Evolutionary conservation across 2,329 filamentous ascomycete species (phyloP), one percentile per base, ranked within the genome.

Genomic region (Aspergillus amoenus): DNA sequence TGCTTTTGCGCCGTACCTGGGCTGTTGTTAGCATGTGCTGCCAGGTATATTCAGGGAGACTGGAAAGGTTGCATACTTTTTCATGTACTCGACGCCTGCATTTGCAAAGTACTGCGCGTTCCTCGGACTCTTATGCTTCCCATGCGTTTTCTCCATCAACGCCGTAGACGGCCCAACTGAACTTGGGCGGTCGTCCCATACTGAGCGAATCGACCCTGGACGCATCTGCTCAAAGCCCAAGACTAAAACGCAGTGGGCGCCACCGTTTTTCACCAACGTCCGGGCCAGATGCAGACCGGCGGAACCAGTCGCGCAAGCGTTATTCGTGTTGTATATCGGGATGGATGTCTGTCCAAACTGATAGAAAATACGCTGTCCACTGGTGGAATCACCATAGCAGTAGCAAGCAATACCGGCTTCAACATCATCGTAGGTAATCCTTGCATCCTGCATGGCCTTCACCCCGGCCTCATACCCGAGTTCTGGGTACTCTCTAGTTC

Each of bases 151-250:
- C 56, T 83, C 85, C 90, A 96, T 93, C 84, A 96, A 91, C 71
- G 83, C 80, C 43, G 80, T 80, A 0, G 87, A 84, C 3, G 88
- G 90, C 37, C 86, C 88, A 0, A 85, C 88, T 2, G 93, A 92
- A 70, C 89, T 93, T 64, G 87, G 84, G 22, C 93, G 84, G 72
- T 97, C 93, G 65, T 93, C 88, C 79, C 90, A 97, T 79, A 90
- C 88, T 54, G 80, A 84, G 79, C 92, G 87, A 63, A 97, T 81
- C 65, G 87, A 90, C n/a, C 93, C 93, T 0, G 89, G 88, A 78
- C 89, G 92, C 93, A 97, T 97, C 85, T 97, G 97, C 82, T 97
- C 94, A 68, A 97, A 97, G 4, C 93, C 94, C 18, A 97, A 85
- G 1, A 97, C 93, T 60, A 97, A 79, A 17, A 96, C 87, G 71